These are phyloP conservation scores for Herpetomonas tarakana DNA, from an alignment of 208 protist genomes.

Conservation along the genomic window DNA sequence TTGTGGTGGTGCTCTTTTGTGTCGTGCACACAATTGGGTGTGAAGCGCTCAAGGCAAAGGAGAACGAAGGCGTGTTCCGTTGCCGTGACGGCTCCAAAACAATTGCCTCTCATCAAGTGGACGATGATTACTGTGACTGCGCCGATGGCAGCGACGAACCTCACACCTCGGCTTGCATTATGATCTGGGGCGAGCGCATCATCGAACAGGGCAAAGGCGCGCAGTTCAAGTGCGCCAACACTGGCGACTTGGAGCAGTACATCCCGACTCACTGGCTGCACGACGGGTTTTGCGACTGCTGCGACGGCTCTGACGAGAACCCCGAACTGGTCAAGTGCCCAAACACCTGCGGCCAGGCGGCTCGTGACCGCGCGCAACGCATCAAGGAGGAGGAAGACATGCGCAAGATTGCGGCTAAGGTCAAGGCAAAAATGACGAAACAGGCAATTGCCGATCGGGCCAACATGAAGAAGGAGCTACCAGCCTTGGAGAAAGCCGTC, in stretches of 20 bases:
- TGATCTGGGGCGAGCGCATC: constrained; percentile 4
- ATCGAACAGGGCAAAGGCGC: constrained; percentile 13
- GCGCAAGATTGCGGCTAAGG: constrained; percentile 11
- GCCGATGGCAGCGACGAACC: constrained; percentile 94
- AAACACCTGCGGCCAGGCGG: constrained; percentile 59
- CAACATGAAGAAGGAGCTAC: constrained; percentile 12
- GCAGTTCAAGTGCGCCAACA: constrained; percentile 86
- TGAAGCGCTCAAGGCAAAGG: background rate
- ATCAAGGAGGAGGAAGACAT: constrained; percentile 19
- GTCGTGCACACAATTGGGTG: background rate
- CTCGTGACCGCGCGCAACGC: constrained; percentile 20
- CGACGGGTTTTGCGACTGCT: constrained; percentile 94
- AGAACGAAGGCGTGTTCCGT: constrained; percentile 13
- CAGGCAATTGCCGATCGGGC: constrained; percentile 23
- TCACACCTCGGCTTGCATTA: constrained; percentile 71
- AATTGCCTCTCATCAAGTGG: constrained; percentile 75
- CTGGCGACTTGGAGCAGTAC: constrained; percentile 32
- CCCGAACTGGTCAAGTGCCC: constrained; percentile 30
- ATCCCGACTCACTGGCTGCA: constrained; percentile 77
- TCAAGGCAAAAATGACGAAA: constrained; percentile 27
- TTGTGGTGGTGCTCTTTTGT: background rate
- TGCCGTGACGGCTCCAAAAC: constrained; percentile 38
- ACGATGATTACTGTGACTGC: constrained; percentile 97
- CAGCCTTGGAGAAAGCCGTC: constrained; percentile 14
- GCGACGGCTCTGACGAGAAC: constrained; percentile 92